Conservation (phyloP, 2,329 filamentous ascomycete species). For the Mollisia scopiformis region DNA sequence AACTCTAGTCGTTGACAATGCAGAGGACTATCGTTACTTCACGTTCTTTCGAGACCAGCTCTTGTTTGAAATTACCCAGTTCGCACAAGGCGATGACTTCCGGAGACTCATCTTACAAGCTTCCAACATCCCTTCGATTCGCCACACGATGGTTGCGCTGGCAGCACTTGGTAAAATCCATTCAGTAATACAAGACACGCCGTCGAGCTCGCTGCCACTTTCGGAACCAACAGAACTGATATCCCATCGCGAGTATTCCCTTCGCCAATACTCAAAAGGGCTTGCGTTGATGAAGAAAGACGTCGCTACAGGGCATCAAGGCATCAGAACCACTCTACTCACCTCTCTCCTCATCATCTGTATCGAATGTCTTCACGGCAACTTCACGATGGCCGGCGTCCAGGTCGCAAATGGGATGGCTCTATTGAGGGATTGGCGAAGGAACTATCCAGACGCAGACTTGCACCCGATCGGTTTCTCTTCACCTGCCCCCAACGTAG, state of each 20-base stretch:
- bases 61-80: conserved; percentile 12
- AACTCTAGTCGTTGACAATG: conserved; percentile 2
- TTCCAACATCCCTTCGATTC: conserved; percentile 14
- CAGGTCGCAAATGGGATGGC: conserved; percentile 19
- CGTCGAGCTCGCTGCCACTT: not conserved
- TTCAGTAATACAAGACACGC: not conserved
- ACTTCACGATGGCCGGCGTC: conserved; percentile 15
- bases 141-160: conserved; percentile 20
- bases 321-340: conserved; percentile 19
- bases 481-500: conserved; percentile 14
- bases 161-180: conserved; percentile 18
- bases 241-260: not conserved
- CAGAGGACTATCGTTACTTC: conserved; percentile 16
- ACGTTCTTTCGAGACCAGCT: conserved; percentile 19
- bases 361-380: conserved; percentile 23
- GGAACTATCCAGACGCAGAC: conserved; percentile 23
- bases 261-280: conserved; percentile 19
- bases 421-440: conserved; percentile 30
- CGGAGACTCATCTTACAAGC: conserved; percentile 16
- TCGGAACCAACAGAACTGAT: not conserved
- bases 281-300: conserved; percentile 19
- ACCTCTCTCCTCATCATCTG: conserved; percentile 20
- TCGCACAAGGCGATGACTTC: conserved; percentile 5
- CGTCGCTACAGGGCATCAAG: conserved; percentile 8
- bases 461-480: conserved; percentile 8